A percentile compares a stretch with the other conserved stretches of the same genome.
Conservation (phyloP, 768 basidiomycete species). For the Pholiota conissans region DNA sequence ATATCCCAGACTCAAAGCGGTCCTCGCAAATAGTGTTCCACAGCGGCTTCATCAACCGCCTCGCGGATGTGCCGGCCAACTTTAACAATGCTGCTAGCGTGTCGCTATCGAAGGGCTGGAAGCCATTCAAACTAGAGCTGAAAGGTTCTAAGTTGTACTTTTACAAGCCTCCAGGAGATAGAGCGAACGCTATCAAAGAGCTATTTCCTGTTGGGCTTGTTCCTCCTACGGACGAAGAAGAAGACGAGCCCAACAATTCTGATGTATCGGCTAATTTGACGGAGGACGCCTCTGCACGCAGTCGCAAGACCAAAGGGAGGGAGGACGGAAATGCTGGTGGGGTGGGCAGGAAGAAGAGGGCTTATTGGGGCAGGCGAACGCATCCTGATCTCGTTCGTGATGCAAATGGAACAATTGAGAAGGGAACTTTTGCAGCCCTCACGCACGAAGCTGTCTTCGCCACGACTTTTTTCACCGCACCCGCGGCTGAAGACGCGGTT, state of each 20-base stretch:
- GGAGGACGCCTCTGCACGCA: conserved; percentile 18
- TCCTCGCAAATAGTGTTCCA: conserved; percentile 79
- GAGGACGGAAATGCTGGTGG: conserved; percentile 19
- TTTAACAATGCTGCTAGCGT: conserved; percentile 29
- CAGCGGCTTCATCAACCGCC: conserved; percentile 75
- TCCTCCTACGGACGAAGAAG: conserved; percentile 49
- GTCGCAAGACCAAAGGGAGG: conserved; percentile 30
- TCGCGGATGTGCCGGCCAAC: conserved; percentile 49
- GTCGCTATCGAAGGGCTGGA: conserved; percentile 72
- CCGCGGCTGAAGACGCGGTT: conserved; percentile 11
- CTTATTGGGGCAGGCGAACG: conserved; percentile 75
- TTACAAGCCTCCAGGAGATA: conserved; percentile 80
- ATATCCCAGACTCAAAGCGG: conserved; percentile 44
- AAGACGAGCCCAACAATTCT: conserved; percentile 18
- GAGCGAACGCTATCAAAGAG: conserved; percentile 61
- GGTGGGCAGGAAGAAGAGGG: conserved; percentile 55
- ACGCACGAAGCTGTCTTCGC: conserved; percentile 81
- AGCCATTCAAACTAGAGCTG: conserved; percentile 80
- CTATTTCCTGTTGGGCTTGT: conserved; percentile 72
- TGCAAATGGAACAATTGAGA: conserved; percentile 43
- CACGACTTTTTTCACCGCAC: conserved; percentile 47
- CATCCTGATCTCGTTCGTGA: conserved; percentile 68
- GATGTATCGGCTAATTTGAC: conserved; percentile 14
- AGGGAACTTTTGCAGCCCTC: conserved; percentile 77
- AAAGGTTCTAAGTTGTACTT: conserved; percentile 86